These are phyloP conservation scores for Agrostemma githago DNA, from an alignment of 148 eudicot genomes.

Conservation along the genomic window DNA sequence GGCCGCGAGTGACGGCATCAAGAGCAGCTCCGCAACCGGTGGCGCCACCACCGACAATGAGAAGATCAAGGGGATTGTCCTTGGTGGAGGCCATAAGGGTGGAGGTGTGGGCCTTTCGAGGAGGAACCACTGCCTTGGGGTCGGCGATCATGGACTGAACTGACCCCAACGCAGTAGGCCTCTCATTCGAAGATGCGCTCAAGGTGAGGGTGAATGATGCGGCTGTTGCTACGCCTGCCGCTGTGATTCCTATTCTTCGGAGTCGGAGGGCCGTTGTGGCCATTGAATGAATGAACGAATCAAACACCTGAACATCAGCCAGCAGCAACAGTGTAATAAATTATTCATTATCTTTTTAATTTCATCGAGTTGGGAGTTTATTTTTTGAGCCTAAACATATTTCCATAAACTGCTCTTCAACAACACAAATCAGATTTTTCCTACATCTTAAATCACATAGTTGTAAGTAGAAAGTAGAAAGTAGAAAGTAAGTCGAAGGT, in stretches of 20 bases:
- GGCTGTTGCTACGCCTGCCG: conserved; percentile 22
- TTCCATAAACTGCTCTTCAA: too few species aligned
- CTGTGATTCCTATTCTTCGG: conserved; percentile 16
- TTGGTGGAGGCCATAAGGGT: conserved; percentile 43
- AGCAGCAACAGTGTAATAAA: too few species aligned
- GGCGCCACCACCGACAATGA: conserved; percentile 82
- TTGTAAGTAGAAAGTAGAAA: too few species aligned
- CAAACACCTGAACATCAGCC: too few species aligned
- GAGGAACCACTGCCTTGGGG: conserved; percentile 47
- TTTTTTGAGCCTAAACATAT: too few species aligned
- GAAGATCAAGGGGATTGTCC: conserved; percentile 65
- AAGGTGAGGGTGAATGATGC: neutral
- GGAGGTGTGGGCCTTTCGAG: conserved; percentile 47
- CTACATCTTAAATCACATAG: too few species aligned
- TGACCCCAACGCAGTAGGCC: conserved; percentile 13
- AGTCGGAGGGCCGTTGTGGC: conserved; percentile 17
- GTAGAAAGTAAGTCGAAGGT: too few species aligned
- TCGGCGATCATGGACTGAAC: conserved; percentile 52
- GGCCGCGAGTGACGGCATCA: conserved; percentile 80
- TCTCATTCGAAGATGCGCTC: conserved; percentile 17
- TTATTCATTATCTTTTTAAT: too few species aligned
- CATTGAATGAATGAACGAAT: neutral
- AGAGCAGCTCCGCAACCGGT: conserved; percentile 93
- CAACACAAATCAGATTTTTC: too few species aligned
- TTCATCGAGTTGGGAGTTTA: too few species aligned